phyloP scores from a whole-genome alignment of 2,329 filamentous ascomycete genomes.

The Graphiopsis chlorocephala region DNA sequence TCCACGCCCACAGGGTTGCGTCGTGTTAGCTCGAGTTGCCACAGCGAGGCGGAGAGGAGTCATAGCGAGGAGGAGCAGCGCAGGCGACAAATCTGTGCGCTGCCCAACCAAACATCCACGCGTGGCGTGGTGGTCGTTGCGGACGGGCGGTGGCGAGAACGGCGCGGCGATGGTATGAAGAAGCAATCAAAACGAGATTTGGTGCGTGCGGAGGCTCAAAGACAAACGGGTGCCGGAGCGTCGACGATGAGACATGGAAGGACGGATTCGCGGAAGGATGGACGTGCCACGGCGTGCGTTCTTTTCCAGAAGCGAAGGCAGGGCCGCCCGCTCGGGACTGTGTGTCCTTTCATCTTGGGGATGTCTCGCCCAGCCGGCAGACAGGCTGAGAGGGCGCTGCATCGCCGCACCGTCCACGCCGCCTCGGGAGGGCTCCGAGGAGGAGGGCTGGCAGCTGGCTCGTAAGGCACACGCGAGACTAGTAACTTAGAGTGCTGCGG shows the following conservation, averaged over 20 bases:
- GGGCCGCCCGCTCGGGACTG: background rate
- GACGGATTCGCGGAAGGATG: slow-evolving; percentile 1
- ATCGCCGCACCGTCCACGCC: background rate
- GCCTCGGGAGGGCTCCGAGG: background rate
- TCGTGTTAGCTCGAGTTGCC: slow-evolving; percentile 9
- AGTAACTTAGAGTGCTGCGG: background rate
- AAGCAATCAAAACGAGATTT: slow-evolving; percentile 11
- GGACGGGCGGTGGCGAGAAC: background rate
- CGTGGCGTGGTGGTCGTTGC: background rate
- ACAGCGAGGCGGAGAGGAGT: slow-evolving; percentile 2
- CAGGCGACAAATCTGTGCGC: slow-evolving; percentile 4
- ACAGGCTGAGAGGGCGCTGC: background rate
- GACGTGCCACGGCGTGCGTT: background rate
- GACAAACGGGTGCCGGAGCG: slow-evolving; percentile 3
- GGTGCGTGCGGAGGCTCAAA: slow-evolving; percentile 6
- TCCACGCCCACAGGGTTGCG: background rate
- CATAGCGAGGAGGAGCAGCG: background rate
- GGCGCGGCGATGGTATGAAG: background rate
- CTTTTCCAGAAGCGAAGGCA: slow-evolving; percentile 11
- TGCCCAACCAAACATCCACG: slow-evolving; percentile 8
- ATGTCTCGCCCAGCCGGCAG: background rate
- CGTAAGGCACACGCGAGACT: slow-evolving; percentile 1
- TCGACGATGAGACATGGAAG: slow-evolving; percentile 2
- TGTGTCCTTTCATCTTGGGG: slow-evolving; percentile 8
- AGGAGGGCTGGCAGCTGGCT: background rate